Base-by-base conservation (phyloP, 139 green algal species). In the Raphidocelis subcapitata region DNA sequence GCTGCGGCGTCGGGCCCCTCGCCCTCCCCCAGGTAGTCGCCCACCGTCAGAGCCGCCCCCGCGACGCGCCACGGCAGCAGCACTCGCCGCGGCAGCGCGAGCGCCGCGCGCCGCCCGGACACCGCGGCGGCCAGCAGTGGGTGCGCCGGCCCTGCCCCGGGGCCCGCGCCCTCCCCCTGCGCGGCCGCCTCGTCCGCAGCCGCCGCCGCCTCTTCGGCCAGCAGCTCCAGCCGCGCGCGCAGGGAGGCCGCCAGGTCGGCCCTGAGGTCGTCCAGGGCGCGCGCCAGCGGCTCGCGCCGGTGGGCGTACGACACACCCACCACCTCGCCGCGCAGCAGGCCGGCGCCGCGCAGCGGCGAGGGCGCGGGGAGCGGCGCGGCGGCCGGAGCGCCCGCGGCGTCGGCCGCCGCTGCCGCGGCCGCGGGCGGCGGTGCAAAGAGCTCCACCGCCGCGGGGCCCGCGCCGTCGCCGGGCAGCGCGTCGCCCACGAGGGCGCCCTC, bases 231-330 rank as follows among this genome's bases (percentile, higher is more conserved):
- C 0, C 81, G 73, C 2, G 76, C 68, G 0, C 29, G 31, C 57
- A 86, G 63, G 56, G 63, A 79, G 49, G 23, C 2, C 1, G 73
- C 24, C 37, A 87, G 23, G 51, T 87, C 82, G 2, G 55, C 69
- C 60, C 77, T 74, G 24, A 88, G 64, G 26, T 81, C 79, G 14
- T 51, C 62, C 4, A 76, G 5, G 1, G 69, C 80, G 20, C 69
- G 55, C 23, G 55, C 73, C 0, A 73, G 54, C 23, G 59, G 10
- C 26, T 88, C 80, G 18, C 83, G 73, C 61, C 69, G 69, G 59
- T 71, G 57, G 2, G 76, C 74, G 21, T 80, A 83, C 1, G 79
- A 75, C 16, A 87, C 18, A 1, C 79, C 82, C 49, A 73, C 51
- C 0, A 85, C 18, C 3, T 52, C 52, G 10, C 81, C 81, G 4